Conservation (phyloP, 2,329 filamentous ascomycete species). For the Diaporthe destruens region DNA sequence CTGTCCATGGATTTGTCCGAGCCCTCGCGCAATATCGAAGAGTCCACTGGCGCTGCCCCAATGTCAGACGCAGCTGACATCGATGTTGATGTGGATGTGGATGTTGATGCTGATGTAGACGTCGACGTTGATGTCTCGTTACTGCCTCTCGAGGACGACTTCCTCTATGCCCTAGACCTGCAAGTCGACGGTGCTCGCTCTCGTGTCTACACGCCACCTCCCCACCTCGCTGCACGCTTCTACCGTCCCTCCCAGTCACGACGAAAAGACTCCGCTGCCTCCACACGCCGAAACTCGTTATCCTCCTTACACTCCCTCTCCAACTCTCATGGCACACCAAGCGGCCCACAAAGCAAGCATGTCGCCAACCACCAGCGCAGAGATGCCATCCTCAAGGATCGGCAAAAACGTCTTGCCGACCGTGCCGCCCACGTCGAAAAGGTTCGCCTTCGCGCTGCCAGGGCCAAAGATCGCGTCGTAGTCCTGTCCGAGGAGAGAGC, state of each 20-base stretch:
- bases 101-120: conserved; percentile 37
- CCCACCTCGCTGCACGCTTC: conserved; percentile 83
- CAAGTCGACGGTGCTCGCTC: conserved; percentile 42
- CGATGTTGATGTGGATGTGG: conserved; percentile 40
- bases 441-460: conserved; percentile 80
- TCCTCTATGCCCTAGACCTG: conserved; percentile 39
- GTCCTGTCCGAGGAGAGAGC: conserved; percentile 81
- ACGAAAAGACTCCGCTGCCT: conserved; percentile 81
- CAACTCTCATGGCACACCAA: conserved; percentile 71
- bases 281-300: conserved; percentile 83
- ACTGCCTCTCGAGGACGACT: conserved; percentile 38
- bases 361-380: conserved; percentile 84
- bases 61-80: conserved; percentile 43
- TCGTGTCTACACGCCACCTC: conserved; percentile 72
- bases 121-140: conserved; percentile 41
- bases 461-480: conserved; percentile 77
- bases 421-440: conserved; percentile 86
- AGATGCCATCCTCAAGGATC: conserved; percentile 83
- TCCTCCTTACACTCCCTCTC: conserved; percentile 78
- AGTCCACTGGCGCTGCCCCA: conserved; percentile 47
- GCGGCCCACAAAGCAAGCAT: conserved; percentile 79
- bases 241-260: conserved; percentile 75
- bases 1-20: conserved; percentile 49
- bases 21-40: conserved; percentile 49
- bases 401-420: conserved; percentile 83